Percentiles rank a stretch among this genome's conserved stretches.
Evolutionary conservation across 2,329 filamentous ascomycete genomes (phyloP).

Genomic region (Colletotrichum higginsianum): DNA sequence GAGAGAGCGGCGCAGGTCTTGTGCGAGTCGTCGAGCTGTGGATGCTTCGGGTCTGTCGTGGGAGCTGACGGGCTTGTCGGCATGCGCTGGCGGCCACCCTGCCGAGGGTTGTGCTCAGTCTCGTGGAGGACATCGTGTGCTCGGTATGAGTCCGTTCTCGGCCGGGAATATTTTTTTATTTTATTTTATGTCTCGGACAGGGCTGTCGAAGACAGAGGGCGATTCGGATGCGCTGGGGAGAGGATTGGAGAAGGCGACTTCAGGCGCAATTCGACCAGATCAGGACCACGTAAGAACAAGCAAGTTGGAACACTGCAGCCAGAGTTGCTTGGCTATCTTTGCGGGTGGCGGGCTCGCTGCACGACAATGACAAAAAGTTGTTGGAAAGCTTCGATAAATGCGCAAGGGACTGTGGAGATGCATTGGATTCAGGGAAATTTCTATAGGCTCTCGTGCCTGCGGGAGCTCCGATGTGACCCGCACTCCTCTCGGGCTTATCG

Average conservation of each 20-base stretch:
- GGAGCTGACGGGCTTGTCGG: conserved; percentile 49
- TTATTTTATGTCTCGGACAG: conserved; percentile 1
- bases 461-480: conserved; percentile 44
- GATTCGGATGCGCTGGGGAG: not conserved
- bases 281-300: not conserved
- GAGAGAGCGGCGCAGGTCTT: conserved; percentile 4
- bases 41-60: conserved; percentile 37
- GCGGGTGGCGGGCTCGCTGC: conserved; percentile 21
- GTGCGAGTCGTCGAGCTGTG: conserved; percentile 1
- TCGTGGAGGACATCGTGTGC: conserved; percentile 28
- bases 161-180: conserved; percentile 12
- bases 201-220: not conserved
- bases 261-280: not conserved
- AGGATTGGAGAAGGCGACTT: not conserved
- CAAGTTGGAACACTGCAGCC: conserved; percentile 1
- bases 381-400: conserved; percentile 39
- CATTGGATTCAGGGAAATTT: conserved; percentile 44
- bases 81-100: conserved; percentile 51
- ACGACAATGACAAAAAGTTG: conserved; percentile 23
- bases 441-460: conserved; percentile 27
- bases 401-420: conserved; percentile 37
- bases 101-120: conserved; percentile 47
- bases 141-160: conserved; percentile 24
- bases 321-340: not conserved
- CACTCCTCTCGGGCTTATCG: conserved; percentile 40